Evolutionary conservation across 805 yeast genomes (phyloP), one percentile per base, ranked within the genome.

Genomic region (Teunomyces barrocoloradensis): DNA sequence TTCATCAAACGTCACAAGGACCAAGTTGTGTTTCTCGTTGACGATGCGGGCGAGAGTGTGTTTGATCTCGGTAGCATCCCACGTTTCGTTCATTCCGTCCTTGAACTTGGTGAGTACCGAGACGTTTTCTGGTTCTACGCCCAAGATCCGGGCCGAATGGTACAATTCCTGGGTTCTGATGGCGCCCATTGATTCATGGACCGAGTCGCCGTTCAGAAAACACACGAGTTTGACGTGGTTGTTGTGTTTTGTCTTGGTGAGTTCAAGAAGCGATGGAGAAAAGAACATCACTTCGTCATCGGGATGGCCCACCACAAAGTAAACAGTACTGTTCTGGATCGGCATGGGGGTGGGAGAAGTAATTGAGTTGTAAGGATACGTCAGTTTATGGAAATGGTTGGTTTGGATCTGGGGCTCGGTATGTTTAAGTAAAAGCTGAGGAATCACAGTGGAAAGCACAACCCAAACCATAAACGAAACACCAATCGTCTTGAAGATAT

Each of bases 201-300:
- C 62, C 0, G 75, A 63, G 57, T 86, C 82, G 2, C 99, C 99
- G 42, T 73, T 75, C 2, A 96, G 85, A 46, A 89, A 77, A 53
- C 96, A 88, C 6, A 89, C 58, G 10, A 91, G 58, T 33, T 78
- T 74, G 12, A 90, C 67, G 6, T 59, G 53, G 57, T 85, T 85
- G 45, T 71, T 61, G 54, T 79, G 71, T 42, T 73, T 65, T 1
- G 75, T 66, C 50, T 77, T 76, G 7, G 74, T 53, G 44, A 75
- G 58, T 52, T 80, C 84, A 6, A 79, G 63, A 28, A 90, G 53
- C 0, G 91, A 73, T 0, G 99, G 99, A 1, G 89, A 81, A 59
- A 94, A 94, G 66, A 94, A 94, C 99, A 94, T 94, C 44, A 89
- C 91, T 66, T 94, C 99, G 64, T 94, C 99, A 65, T 94, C 99